Evolutionary conservation across 768 basidiomycete genomes (phyloP).

Genomic region (Postia placenta): DNA sequence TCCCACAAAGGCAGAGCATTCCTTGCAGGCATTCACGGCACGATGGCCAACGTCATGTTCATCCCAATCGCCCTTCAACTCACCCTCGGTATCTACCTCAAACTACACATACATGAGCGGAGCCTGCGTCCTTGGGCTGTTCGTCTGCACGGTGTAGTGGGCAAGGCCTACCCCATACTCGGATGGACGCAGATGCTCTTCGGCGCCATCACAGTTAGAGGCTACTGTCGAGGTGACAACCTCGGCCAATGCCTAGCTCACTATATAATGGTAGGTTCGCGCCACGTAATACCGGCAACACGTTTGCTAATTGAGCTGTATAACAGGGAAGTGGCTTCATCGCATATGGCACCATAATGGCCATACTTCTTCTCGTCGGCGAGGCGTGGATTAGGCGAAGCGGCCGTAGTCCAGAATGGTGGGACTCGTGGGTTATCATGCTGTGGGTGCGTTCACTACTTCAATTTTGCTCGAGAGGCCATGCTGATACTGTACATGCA

Average conservation of each 20-base stretch:
- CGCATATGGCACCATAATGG: conserved; percentile 78
- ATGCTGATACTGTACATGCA: conserved; percentile 14
- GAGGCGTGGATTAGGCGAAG: conserved; percentile 71
- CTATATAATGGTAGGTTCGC: conserved; percentile 65
- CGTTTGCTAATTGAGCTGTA: not conserved
- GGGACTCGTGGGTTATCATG: conserved; percentile 68
- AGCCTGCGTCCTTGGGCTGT: conserved; percentile 69
- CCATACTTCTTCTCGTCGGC: conserved; percentile 70
- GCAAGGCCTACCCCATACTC: conserved; percentile 76
- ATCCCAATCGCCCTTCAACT: conserved; percentile 64
- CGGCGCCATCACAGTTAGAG: conserved; percentile 66
- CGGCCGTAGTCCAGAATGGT: conserved; percentile 76
- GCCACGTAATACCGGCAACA: not conserved
- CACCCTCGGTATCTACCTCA: conserved; percentile 79
- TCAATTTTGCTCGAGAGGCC: not conserved
- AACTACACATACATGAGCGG: conserved; percentile 82
- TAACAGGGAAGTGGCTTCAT: conserved; percentile 78
- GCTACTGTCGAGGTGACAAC: conserved; percentile 74
- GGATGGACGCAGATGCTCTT: conserved; percentile 91
- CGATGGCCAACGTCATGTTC: conserved; percentile 59
- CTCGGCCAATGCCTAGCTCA: conserved; percentile 86
- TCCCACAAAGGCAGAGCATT: conserved; percentile 81
- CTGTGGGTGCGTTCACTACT: conserved; percentile 38
- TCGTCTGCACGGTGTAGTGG: conserved; percentile 66
- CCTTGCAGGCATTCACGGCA: conserved; percentile 65